Evolutionary conservation across 257 asterid species (phyloP).

Genomic region (Nicotiana paniculata): DNA sequence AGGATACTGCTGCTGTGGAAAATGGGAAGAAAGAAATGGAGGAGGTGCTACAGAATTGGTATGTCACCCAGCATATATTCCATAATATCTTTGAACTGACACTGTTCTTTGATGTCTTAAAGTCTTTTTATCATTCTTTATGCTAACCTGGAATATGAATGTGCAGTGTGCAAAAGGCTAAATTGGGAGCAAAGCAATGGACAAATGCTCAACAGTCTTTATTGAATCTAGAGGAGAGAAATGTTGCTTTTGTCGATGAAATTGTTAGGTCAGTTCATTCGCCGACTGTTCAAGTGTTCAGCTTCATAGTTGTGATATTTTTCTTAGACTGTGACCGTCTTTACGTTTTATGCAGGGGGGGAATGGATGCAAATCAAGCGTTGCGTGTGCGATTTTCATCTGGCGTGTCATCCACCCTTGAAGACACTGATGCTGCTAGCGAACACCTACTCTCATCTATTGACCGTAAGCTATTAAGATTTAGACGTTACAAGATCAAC

Average conservation of each 20-base stretch:
- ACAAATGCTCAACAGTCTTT: conserved; percentile 69
- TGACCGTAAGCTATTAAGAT: conserved; percentile 54
- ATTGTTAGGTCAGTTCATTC: conserved; percentile 53
- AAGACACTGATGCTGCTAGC: conserved; percentile 79
- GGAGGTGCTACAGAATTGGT: conserved; percentile 71
- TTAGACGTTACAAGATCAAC: not conserved
- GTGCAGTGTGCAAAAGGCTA: conserved; percentile 77
- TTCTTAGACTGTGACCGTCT: not conserved
- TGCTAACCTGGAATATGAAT: not conserved
- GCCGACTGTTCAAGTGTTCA: not conserved
- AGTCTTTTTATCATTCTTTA: not conserved
- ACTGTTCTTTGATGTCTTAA: not conserved
- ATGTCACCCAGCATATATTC: conserved; percentile 9
- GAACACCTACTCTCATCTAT: conserved; percentile 73
- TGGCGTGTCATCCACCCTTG: conserved; percentile 69
- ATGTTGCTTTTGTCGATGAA: conserved; percentile 64
- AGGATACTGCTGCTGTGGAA: conserved; percentile 70
- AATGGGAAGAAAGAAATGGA: conserved; percentile 67
- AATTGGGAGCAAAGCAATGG: conserved; percentile 86
- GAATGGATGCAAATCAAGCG: conserved; percentile 67
- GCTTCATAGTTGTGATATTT: not conserved
- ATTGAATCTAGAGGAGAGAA: conserved; percentile 61
- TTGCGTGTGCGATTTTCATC: conserved; percentile 63
- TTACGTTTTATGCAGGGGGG: conserved; percentile 43
- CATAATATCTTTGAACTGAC: not conserved